A percentile compares a stretch with the other conserved stretches of the same genome.
phyloP scores from a whole-genome alignment of 495 filamentous ascomycete genomes.

The Cercophora scortea region DNA sequence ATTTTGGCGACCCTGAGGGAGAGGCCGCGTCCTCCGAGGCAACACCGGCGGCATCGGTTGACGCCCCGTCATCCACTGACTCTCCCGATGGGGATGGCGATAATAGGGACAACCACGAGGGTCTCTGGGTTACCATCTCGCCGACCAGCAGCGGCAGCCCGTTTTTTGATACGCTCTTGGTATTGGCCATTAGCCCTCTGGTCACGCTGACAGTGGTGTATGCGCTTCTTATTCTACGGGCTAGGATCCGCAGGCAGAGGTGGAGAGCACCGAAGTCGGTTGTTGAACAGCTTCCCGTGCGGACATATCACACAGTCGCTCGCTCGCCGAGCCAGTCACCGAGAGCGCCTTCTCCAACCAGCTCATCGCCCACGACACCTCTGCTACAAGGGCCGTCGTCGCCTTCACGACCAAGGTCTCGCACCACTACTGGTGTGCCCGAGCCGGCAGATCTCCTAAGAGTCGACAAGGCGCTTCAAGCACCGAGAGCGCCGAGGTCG shows the following conservation, averaged over 20 bases:
- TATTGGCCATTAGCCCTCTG: conserved; percentile 85
- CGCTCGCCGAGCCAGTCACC: conserved; percentile 52
- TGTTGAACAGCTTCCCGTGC: conserved; percentile 87
- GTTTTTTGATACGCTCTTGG: conserved; percentile 91
- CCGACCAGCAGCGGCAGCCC: conserved; percentile 86
- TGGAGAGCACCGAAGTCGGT: conserved; percentile 97
- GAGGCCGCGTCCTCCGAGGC: conserved; percentile 17
- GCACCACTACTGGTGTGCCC: conserved; percentile 53
- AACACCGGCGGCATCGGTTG: not conserved
- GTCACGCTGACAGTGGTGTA: conserved; percentile 92
- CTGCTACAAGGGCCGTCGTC: conserved; percentile 57
- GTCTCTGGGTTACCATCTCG: conserved; percentile 91
- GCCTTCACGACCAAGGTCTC: conserved; percentile 53
- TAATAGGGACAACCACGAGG: conserved; percentile 50
- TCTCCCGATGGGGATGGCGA: conserved; percentile 17
- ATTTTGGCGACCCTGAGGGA: conserved; percentile 39
- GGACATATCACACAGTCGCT: conserved; percentile 83
- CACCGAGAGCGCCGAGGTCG: conserved; percentile 8
- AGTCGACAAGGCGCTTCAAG: conserved; percentile 29
- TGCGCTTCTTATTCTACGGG: conserved; percentile 76
- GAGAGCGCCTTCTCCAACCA: conserved; percentile 45
- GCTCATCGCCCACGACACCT: conserved; percentile 67
- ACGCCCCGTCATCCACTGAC: conserved; percentile 2
- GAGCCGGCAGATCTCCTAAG: conserved; percentile 31
- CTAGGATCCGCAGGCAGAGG: conserved; percentile 77